phyloP scores from a whole-genome alignment of 2,329 filamentous ascomycete genomes.

The Exophiala spinifera region DNA sequence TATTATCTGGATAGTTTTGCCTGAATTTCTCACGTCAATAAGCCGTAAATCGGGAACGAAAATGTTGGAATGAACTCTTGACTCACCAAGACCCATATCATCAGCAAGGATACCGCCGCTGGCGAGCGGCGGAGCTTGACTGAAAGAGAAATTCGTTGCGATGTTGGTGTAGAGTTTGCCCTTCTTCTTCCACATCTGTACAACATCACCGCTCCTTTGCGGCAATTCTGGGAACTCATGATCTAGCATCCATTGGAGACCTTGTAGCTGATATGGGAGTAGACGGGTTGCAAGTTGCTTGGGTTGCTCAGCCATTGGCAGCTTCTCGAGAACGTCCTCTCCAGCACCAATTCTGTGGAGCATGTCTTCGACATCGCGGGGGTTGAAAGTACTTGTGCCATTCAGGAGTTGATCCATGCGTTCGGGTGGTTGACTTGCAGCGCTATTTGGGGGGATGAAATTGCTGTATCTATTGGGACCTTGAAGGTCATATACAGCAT shows the following conservation, averaged over 20 bases:
- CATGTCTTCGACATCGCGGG: conserved; percentile 61
- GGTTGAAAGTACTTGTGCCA: conserved; percentile 53
- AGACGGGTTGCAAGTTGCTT: conserved; percentile 61
- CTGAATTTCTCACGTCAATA: conserved; percentile 7
- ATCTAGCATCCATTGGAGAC: conserved; percentile 74
- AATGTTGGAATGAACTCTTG: neutral
- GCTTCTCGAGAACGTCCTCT: conserved; percentile 65
- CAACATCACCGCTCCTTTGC: conserved; percentile 56
- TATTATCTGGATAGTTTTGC: conserved; percentile 72
- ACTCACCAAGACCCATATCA: conserved; percentile 87
- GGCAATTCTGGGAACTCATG: conserved; percentile 72
- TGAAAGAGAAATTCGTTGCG: conserved; percentile 66
- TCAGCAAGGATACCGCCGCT: conserved; percentile 84
- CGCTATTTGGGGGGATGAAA: conserved; percentile 30
- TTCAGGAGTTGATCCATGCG: conserved; percentile 63
- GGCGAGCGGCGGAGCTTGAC: conserved; percentile 59
- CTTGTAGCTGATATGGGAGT: conserved; percentile 75
- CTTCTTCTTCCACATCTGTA: conserved; percentile 73
- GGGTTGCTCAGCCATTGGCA: conserved; percentile 72
- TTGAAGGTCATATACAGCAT: conserved; percentile 21
- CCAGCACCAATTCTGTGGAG: conserved; percentile 68
- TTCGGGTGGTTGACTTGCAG: conserved; percentile 11
- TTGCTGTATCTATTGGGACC: conserved; percentile 36
- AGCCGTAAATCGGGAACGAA: neutral
- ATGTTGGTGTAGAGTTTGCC: conserved; percentile 59